A percentile compares a stretch with the other conserved stretches of the same genome.
Evolutionary conservation across 495 filamentous ascomycete genomes (phyloP).

Genomic region (Tuber calosporum): DNA sequence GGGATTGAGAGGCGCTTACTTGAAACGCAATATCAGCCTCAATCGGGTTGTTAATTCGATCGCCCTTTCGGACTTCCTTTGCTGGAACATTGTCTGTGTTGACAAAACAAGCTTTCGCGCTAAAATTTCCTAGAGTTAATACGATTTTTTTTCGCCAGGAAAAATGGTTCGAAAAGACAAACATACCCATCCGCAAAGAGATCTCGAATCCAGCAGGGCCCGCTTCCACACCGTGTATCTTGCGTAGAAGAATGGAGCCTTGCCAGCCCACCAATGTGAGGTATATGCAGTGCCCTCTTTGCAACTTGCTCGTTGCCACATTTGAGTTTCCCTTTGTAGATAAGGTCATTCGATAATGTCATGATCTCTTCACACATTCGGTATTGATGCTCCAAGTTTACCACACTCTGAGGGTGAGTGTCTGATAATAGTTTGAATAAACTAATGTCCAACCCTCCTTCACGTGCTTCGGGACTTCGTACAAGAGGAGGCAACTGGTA

Average conservation of each 20-base stretch:
- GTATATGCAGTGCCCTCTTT: constrained; percentile 53
- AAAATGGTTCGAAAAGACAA: not conserved
- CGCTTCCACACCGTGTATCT: constrained; percentile 16
- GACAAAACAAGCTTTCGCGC: constrained; percentile 65
- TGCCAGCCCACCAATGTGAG: constrained; percentile 54
- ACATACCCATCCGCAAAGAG: constrained; percentile 49
- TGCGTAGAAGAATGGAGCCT: constrained; percentile 23
- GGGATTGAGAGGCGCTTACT: not conserved
- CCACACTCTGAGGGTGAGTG: constrained; percentile 73
- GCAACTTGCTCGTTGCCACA: constrained; percentile 77
- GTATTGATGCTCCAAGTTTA: constrained; percentile 90
- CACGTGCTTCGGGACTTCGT: constrained; percentile 77
- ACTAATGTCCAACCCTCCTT: constrained; percentile 83
- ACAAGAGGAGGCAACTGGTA: constrained; percentile 91
- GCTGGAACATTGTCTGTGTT: constrained; percentile 74
- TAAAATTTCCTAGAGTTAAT: constrained; percentile 9
- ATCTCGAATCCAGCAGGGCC: constrained; percentile 74
- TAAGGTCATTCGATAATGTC: constrained; percentile 83
- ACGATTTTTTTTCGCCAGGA: not conserved
- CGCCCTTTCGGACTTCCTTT: constrained; percentile 64
- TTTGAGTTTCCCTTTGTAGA: constrained; percentile 81
- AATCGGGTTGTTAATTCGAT: constrained; percentile 74
- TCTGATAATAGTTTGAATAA: constrained; percentile 91
- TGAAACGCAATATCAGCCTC: constrained; percentile 59
- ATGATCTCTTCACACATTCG: constrained; percentile 97